phyloP scores from a whole-genome alignment of 2,329 filamentous ascomycete species.

The Alternaria arbusti region DNA sequence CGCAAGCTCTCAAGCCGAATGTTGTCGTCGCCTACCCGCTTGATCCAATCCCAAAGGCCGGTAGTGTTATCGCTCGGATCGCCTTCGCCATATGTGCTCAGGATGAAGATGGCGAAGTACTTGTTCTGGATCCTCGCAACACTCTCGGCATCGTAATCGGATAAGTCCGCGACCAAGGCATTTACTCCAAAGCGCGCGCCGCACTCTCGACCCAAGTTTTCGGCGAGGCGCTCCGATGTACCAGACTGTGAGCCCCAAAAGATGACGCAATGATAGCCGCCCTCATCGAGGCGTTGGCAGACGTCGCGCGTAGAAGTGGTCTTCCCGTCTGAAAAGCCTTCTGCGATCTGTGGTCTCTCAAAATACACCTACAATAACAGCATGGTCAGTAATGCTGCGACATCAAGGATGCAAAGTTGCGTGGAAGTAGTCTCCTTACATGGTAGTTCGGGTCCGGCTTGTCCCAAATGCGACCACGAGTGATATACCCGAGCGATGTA shows the following conservation, averaged over 20 bases:
- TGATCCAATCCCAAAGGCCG: conserved; percentile 45
- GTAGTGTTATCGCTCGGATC: conserved; percentile 49
- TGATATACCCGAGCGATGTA: conserved; percentile 50
- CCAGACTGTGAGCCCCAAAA: conserved; percentile 60
- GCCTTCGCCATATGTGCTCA: conserved; percentile 50
- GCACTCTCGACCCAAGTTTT: conserved; percentile 50
- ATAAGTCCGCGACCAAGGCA: conserved; percentile 53
- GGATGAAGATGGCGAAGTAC: conserved; percentile 44
- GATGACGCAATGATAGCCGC: conserved; percentile 45
- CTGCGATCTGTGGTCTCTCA: conserved; percentile 56
- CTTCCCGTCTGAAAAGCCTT: conserved; percentile 30
- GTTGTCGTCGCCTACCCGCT: conserved; percentile 28
- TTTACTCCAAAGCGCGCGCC: conserved; percentile 50
- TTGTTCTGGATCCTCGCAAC: conserved; percentile 38
- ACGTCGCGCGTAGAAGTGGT: conserved; percentile 53
- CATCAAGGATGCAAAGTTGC: neutral
- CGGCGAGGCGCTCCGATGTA: conserved; percentile 54
- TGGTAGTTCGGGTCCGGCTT: conserved; percentile 58
- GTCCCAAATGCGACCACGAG: conserved; percentile 54
- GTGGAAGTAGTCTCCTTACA: conserved; percentile 5
- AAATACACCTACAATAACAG: conserved; percentile 47
- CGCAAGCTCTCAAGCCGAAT: conserved; percentile 36
- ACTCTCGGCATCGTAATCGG: conserved; percentile 55
- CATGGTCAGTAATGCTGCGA: neutral
- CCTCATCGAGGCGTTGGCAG: conserved; percentile 52